Base-by-base conservation (phyloP, 805 yeast genomes). In the Starmera amethionina region DNA sequence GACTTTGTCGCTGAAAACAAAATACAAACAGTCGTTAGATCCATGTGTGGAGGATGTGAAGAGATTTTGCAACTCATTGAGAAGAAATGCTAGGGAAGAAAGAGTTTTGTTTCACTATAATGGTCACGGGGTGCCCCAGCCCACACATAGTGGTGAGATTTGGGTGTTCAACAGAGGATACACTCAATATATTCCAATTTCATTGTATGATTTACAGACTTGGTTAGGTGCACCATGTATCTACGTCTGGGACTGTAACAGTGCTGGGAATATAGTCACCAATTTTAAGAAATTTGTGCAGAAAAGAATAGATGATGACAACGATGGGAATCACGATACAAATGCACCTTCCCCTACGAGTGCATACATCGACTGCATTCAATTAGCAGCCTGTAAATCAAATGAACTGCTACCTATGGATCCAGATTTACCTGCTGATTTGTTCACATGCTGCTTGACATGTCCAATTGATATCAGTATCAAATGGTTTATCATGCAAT, bases 221-320 rank as follows among this genome's bases (percentile, higher is more conserved):
- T 93, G 98, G 98, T 66, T 93, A 10, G 98, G 98, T 9, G 97
- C 97, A 1, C 98, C 98, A 0, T 90, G 95, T 40, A 83, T 93
- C 15, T 89, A 83, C 60, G 96, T 90, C 35, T 88, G 82, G 59
- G 98, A 93, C 63, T 88, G 97, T 58, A 85, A 82, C 51, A 83
- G 85, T 43, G 97, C 98, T 1, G 98, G 97, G 2, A 83, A 88
- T 59, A 88, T 93, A 39, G 84, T 93, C 9, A 78, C 77, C 44
- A 90, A 90, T 58, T 93, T 88, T 68, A 84, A 84, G 51, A 77
- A 82, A 50, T 89, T 88, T 59, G 94, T 88, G 2, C 93, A 87
- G 50, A 87, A 87, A 56, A 73, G 97, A 51, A 80, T 87, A 16
- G 89, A 80, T 50, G 95, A 86, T 54, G 96, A 87, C 52, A 77